These are phyloP conservation scores for Ogataea nakhonphanomensis DNA, from an alignment of 805 yeast genomes.

Conservation along the genomic window DNA sequence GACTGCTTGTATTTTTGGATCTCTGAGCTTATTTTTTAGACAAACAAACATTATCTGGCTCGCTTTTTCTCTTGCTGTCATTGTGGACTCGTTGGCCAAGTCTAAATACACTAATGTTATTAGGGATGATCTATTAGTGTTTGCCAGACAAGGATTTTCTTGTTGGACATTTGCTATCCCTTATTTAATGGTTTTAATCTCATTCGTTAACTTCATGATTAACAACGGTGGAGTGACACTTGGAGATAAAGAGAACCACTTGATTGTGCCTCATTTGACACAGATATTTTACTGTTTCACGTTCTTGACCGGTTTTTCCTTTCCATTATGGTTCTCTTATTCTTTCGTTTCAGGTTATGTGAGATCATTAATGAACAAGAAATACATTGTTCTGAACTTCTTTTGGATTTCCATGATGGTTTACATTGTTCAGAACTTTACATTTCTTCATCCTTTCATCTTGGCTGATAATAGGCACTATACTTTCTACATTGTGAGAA, in stretches of 20 bases:
- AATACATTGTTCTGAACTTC: constrained; percentile 18
- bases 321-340: constrained; percentile 68
- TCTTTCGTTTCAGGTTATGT: constrained; percentile 40
- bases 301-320: constrained; percentile 60
- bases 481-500: constrained; percentile 80
- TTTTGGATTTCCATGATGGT: constrained; percentile 35
- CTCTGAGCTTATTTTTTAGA: constrained; percentile 67
- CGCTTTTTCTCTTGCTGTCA: constrained; percentile 51
- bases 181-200: constrained; percentile 45
- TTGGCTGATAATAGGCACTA: constrained; percentile 94
- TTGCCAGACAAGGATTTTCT: constrained; percentile 32
- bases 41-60: constrained; percentile 94
- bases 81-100: constrained; percentile 48
- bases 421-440: constrained; percentile 51
- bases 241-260: constrained; percentile 89
- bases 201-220: constrained; percentile 56
- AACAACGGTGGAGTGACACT: constrained; percentile 81
- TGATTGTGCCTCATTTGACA: constrained; percentile 63
- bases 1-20: constrained; percentile 53
- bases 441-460: constrained; percentile 84
- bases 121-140: constrained; percentile 20
- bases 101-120: constrained; percentile 29
- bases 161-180: constrained; percentile 41
- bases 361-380: constrained; percentile 27
- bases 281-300: constrained; percentile 77